These are phyloP conservation scores for Phyllosticta citrichinensis DNA, from an alignment of 2,329 filamentous ascomycete species.

Conservation along the genomic window DNA sequence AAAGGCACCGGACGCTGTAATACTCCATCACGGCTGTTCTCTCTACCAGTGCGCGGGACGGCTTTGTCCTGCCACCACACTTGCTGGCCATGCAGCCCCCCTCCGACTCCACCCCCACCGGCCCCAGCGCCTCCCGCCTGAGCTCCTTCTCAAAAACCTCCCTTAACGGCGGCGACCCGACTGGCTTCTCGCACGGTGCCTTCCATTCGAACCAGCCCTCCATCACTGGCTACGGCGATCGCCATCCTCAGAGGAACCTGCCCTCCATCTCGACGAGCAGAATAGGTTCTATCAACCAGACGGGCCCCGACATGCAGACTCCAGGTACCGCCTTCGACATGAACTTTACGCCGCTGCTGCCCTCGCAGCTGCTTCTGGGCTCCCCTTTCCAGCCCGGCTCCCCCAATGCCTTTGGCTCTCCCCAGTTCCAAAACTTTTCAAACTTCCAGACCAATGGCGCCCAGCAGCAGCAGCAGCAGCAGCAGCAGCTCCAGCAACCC, in stretches of 20 bases:
- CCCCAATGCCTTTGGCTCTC: slow-evolving; percentile 77
- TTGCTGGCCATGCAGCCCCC: slow-evolving; percentile 88
- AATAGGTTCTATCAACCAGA: slow-evolving; percentile 46
- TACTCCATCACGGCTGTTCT: slow-evolving; percentile 70
- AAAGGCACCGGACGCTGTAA: slow-evolving; percentile 46
- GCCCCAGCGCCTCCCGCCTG: slow-evolving; percentile 44
- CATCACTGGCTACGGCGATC: slow-evolving; percentile 71
- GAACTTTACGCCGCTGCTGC: slow-evolving; percentile 94
- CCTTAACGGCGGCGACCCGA: slow-evolving; percentile 55
- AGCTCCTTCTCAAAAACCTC: slow-evolving; percentile 68
- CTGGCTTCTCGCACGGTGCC: slow-evolving; percentile 85
- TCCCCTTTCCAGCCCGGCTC: slow-evolving; percentile 96
- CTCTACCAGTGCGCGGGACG: slow-evolving; percentile 71
- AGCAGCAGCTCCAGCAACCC: slow-evolving; percentile 47
- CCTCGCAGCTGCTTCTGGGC: slow-evolving; percentile 86
- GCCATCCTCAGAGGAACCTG: slow-evolving; percentile 80
- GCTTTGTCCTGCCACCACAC: slow-evolving; percentile 71
- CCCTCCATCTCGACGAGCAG: slow-evolving; percentile 84
- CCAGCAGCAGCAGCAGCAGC: slow-evolving; percentile 48
- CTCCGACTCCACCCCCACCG: slow-evolving; percentile 55
- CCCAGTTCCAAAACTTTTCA: slow-evolving; percentile 80
- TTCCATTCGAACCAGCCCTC: slow-evolving; percentile 70
- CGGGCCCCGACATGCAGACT: slow-evolving; percentile 65
- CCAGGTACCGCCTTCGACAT: slow-evolving; percentile 89
- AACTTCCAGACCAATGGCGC: slow-evolving; percentile 52